Evolutionary conservation across 495 filamentous ascomycete species (phyloP).

Genomic region (Talaromyces ruber): DNA sequence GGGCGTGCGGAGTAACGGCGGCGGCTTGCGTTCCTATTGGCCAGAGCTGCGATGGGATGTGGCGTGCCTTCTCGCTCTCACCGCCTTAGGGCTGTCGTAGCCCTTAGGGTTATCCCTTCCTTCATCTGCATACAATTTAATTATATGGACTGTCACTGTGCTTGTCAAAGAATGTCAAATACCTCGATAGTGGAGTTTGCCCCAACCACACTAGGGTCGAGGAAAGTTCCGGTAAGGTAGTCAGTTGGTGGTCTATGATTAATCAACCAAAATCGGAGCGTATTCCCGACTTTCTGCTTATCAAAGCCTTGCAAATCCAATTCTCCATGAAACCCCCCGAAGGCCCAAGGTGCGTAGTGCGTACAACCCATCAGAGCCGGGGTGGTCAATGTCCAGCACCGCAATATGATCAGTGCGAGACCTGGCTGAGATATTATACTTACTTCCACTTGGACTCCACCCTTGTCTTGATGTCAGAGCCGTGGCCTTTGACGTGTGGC

Average conservation of each 20-base stretch:
- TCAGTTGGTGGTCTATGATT: slow-evolving; percentile 31
- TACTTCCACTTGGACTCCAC: slow-evolving; percentile 12
- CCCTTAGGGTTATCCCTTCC: no score
- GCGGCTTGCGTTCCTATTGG: slow-evolving; percentile 1
- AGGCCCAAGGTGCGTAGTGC: slow-evolving; percentile 13
- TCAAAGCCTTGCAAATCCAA: slow-evolving; percentile 26
- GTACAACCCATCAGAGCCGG: slow-evolving; percentile 14
- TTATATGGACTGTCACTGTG: no score
- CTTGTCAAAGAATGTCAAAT: slow-evolving; percentile 7
- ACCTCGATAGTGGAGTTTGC: slow-evolving; percentile 32
- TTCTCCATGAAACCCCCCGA: slow-evolving; percentile 14
- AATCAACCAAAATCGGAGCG: slow-evolving; percentile 25
- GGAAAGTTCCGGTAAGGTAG: slow-evolving; percentile 16
- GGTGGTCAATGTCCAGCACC: slow-evolving; percentile 23
- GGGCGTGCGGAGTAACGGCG: background rate
- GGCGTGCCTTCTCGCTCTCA: background rate
- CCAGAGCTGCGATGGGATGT: background rate
- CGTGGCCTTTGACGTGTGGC: no score
- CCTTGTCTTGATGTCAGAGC: slow-evolving; percentile 6
- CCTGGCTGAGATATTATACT: slow-evolving; percentile 11
- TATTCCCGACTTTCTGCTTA: slow-evolving; percentile 8
- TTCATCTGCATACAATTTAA: no score
- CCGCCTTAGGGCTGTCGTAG: background rate
- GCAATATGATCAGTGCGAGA: slow-evolving; percentile 22
- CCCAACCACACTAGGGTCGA: slow-evolving; percentile 19